These are phyloP conservation scores for Eucalyptus marginata DNA, from an alignment of 345 rosid genomes.

Conservation along the genomic window DNA sequence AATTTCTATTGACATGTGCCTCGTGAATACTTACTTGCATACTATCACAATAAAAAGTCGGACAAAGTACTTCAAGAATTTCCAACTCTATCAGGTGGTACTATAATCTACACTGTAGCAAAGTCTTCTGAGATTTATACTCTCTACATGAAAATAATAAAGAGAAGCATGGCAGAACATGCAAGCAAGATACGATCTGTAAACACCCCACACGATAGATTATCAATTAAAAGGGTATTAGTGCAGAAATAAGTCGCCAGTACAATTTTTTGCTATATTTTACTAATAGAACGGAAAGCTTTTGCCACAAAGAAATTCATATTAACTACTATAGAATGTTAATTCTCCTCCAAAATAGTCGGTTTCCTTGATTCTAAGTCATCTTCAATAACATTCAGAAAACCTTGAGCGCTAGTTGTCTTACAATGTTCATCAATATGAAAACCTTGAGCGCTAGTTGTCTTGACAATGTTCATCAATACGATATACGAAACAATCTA, in stretches of 20 bases:
- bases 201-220: background rate
- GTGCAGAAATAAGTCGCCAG: background rate
- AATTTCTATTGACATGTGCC: background rate
- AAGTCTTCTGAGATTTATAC: background rate
- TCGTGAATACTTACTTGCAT: background rate
- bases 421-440: background rate
- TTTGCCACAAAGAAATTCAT: background rate
- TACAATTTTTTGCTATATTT: background rate
- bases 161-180: background rate
- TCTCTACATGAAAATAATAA: background rate
- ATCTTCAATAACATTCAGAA: background rate
- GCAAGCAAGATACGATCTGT: background rate
- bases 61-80: background rate
- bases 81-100: background rate
- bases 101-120: background rate
- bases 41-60: background rate
- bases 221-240: background rate
- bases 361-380: background rate
- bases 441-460: background rate
- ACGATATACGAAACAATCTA: background rate
- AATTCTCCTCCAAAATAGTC: background rate
- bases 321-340: background rate
- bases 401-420: background rate
- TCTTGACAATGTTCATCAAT: background rate
- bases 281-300: background rate